These are phyloP conservation scores for Wickerhamomyces tratensis DNA, from an alignment of 805 yeast genomes.

Conservation along the genomic window DNA sequence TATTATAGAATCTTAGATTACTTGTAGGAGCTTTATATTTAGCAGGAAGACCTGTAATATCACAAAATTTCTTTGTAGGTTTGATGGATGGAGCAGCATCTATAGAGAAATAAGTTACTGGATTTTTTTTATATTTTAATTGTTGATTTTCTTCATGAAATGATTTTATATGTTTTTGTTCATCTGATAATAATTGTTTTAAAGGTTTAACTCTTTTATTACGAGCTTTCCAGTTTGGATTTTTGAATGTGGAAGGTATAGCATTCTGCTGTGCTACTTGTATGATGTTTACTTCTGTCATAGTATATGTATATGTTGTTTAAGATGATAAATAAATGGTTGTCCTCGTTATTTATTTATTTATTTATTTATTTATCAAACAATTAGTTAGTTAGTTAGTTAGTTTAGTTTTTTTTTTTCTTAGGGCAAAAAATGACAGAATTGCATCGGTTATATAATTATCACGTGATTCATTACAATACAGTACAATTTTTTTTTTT, in stretches of 20 bases:
- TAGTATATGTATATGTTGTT: neutral
- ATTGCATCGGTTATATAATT: no score
- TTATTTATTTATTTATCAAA: no score
- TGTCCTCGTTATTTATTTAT: no score
- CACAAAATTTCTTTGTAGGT: conserved; percentile 83
- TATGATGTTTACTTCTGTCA: conserved; percentile 3
- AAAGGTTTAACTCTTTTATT: conserved; percentile 62
- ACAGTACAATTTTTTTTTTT: no score
- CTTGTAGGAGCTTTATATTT: conserved; percentile 66
- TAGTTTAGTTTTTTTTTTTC: no score
- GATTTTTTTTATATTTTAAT: conserved; percentile 25
- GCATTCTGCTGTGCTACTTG: conserved; percentile 8
- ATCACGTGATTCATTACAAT: no score
- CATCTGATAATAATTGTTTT: conserved; percentile 70
- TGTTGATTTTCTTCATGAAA: conserved; percentile 8
- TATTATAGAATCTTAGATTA: conserved; percentile 70
- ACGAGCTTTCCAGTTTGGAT: conserved; percentile 38
- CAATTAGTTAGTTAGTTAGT: no score
- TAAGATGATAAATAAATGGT: no score
- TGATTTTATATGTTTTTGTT: conserved; percentile 50
- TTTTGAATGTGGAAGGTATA: conserved; percentile 47
- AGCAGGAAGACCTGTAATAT: conserved; percentile 82
- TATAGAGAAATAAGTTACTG: conserved; percentile 60
- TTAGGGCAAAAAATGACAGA: no score
- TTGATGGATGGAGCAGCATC: conserved; percentile 81